Percentiles rank a stretch among this genome's conserved stretches.
These are phyloP conservation scores for Bipolaris zeicola DNA, from an alignment of 2,329 filamentous ascomycete species.

Conservation along the genomic window DNA sequence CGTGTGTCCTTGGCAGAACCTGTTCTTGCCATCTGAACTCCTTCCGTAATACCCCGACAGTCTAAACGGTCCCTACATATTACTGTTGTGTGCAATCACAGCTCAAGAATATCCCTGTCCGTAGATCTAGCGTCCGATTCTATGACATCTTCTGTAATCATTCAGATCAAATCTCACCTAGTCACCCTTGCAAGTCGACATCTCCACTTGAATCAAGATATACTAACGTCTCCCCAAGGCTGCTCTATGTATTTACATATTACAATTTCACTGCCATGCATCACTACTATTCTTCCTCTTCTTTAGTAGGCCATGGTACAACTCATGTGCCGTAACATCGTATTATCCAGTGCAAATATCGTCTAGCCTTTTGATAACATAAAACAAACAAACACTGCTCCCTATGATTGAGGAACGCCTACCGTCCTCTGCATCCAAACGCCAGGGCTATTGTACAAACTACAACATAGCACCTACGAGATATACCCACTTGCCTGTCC, in stretches of 20 bases:
- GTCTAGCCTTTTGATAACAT: constrained; percentile 12
- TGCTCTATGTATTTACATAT: not conserved
- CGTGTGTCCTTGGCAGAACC: not conserved
- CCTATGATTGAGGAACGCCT: constrained; percentile 14
- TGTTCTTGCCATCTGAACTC: not conserved
- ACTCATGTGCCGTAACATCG: constrained; percentile 4
- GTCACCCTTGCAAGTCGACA: no score
- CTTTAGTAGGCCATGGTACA: not conserved
- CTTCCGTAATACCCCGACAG: not conserved
- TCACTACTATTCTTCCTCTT: not conserved
- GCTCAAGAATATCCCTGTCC: no score
- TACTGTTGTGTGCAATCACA: no score
- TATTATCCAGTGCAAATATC: constrained; percentile 10
- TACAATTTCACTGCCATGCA: not conserved
- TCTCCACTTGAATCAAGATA: no score
- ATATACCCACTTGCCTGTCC: constrained; percentile 42
- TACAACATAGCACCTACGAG: constrained; percentile 24
- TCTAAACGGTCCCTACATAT: not conserved
- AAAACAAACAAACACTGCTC: not conserved
- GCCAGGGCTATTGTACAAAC: constrained; percentile 20
- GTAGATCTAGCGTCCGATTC: no score
- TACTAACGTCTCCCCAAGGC: no score
- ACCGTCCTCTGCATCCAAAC: constrained; percentile 15
- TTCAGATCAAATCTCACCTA: no score
- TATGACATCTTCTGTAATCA: no score